phyloP scores from a whole-genome alignment of 768 basidiomycete genomes.

The Candolleomyces efflorescens region DNA sequence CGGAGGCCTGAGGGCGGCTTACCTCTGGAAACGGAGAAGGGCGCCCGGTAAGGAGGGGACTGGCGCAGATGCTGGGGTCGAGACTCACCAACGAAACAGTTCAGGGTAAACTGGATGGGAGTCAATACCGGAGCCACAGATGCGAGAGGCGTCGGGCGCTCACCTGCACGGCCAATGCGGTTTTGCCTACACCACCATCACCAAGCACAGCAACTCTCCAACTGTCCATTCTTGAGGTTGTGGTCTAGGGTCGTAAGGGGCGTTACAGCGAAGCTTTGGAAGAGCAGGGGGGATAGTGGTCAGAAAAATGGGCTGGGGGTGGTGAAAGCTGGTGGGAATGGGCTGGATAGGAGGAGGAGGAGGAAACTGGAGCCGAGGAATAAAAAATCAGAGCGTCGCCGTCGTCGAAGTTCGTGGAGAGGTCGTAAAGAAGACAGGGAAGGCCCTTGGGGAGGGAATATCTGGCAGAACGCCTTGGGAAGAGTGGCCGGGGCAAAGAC shows the following conservation, averaged over 20 bases:
- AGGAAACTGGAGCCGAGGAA: not conserved
- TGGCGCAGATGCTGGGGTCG: conserved; percentile 5
- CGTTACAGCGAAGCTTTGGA: not conserved
- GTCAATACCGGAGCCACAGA: conserved; percentile 9
- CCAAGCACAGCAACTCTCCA: conserved; percentile 96
- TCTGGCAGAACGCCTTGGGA: conserved; percentile 14
- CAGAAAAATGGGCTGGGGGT: not conserved
- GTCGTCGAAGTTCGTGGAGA: conserved; percentile 64
- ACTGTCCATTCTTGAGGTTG: conserved; percentile 61
- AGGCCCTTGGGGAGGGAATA: conserved; percentile 22
- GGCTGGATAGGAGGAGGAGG: not conserved
- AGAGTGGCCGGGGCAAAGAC: conserved; percentile 20
- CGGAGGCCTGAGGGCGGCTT: conserved; percentile 12
- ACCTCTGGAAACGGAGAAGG: conserved; percentile 47
- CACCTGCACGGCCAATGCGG: conserved; percentile 92
- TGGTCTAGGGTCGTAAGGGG: not conserved
- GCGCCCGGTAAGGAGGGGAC: conserved; percentile 7
- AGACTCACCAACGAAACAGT: conserved; percentile 89
- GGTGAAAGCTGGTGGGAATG: conserved; percentile 4
- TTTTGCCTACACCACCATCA: conserved; percentile 97
- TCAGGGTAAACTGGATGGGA: conserved; percentile 76
- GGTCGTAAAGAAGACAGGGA: conserved; percentile 49
- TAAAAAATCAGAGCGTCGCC: conserved; percentile 32
- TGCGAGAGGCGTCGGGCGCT: conserved; percentile 21
- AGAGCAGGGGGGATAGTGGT: conserved; percentile 5